Conservation (phyloP, 176 grass and related monocot genomes). For the Hordeum vulgare region MorexV3_pseudomolecules_assembly NC_058524.1:509432096-509432595, state of each 20-base stretch:
- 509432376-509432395: not conserved
- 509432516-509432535: constrained; percentile 37
- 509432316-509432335: not conserved
- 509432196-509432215: constrained; percentile 43
- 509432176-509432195: constrained; percentile 69
- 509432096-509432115: not conserved
- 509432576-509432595: constrained; percentile 47
- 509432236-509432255: constrained; percentile 60
- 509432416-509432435: not conserved
- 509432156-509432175: constrained; percentile 83
- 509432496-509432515: constrained; percentile 50
- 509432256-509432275: constrained; percentile 52
- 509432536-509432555: constrained; percentile 48
- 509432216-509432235: constrained; percentile 72
- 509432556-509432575: constrained; percentile 48
- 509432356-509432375: not conserved
- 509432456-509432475: not conserved
- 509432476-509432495: constrained; percentile 33
- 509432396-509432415: not conserved
- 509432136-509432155: constrained; percentile 25
- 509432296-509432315: constrained; percentile 73
- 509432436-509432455: not conserved
- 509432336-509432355: not conserved
- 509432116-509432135: not conserved
- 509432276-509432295: constrained; percentile 65